Conservation (phyloP, 257 asterid genomes). For the Solanum etuberosum region DNA sequence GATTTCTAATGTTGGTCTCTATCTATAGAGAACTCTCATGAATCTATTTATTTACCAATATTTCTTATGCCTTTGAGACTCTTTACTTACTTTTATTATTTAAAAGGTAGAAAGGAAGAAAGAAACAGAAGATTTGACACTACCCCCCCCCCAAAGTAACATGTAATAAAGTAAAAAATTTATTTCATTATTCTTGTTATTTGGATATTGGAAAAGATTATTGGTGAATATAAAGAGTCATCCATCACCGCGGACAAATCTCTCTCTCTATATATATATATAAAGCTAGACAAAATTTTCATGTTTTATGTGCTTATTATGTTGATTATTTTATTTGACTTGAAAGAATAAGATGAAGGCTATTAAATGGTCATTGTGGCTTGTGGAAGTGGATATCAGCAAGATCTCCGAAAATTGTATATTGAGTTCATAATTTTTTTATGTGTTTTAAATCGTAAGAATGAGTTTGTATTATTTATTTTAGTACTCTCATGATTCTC, state of each 20-base stretch:
- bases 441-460: too few relatives aligned
- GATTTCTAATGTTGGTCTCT: background rate
- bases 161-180: background rate
- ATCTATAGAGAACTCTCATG: background rate
- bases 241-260: background rate
- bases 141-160: background rate
- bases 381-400: too few relatives aligned
- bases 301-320: too few relatives aligned
- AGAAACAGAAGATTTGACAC: background rate
- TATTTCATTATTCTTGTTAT: background rate
- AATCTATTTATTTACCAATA: background rate
- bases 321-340: too few relatives aligned
- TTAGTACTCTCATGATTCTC: too few relatives aligned
- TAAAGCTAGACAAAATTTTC: too few relatives aligned
- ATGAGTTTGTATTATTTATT: too few relatives aligned
- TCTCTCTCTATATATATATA: too few relatives aligned
- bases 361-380: too few relatives aligned
- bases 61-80: background rate
- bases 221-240: background rate
- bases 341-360: too few relatives aligned
- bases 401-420: too few relatives aligned
- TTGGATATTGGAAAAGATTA: background rate
- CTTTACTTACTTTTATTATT: background rate
- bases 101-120: background rate
- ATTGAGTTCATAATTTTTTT: too few relatives aligned